These are phyloP conservation scores for Lepidium aucheri DNA, from an alignment of 345 rosid genomes.

Conservation along the genomic window DNA sequence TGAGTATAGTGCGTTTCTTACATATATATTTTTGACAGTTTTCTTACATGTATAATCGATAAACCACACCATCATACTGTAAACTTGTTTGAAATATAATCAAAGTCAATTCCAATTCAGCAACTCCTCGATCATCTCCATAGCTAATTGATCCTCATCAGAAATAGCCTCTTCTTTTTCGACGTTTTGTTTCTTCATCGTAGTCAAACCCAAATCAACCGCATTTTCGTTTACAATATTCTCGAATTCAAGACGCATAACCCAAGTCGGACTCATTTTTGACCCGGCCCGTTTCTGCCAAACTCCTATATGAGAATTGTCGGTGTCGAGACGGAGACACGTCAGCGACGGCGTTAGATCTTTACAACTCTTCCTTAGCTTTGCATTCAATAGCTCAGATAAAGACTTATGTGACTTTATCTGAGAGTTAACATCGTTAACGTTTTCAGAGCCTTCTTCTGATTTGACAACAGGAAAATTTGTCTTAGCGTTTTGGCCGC, in stretches of 20 bases:
- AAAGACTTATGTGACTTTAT: conserved; percentile 35
- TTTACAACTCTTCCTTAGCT: conserved; percentile 50
- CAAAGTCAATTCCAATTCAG: conserved; percentile 41
- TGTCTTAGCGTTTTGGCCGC: conserved; percentile 64
- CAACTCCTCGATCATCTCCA: conserved; percentile 74
- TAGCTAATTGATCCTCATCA: conserved; percentile 31
- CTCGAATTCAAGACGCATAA: conserved; percentile 59
- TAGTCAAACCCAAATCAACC: neutral
- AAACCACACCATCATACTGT: neutral
- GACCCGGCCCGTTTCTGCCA: conserved; percentile 73
- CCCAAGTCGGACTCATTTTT: conserved; percentile 50
- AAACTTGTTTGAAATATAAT: neutral
- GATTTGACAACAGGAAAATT: conserved; percentile 39
- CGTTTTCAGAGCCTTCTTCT: neutral
- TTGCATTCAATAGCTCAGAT: conserved; percentile 44
- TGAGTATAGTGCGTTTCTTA: neutral
- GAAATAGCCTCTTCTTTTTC: conserved; percentile 13
- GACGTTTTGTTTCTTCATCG: conserved; percentile 6
- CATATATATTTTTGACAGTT: neutral
- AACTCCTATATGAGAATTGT: conserved; percentile 62
- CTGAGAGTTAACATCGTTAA: conserved; percentile 16
- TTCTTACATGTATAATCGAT: conserved; percentile 7
- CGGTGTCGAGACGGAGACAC: conserved; percentile 62
- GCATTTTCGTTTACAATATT: conserved; percentile 6
- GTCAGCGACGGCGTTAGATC: conserved; percentile 52